phyloP scores from a whole-genome alignment of 768 basidiomycete species.

The Trametes cingulata region DNA sequence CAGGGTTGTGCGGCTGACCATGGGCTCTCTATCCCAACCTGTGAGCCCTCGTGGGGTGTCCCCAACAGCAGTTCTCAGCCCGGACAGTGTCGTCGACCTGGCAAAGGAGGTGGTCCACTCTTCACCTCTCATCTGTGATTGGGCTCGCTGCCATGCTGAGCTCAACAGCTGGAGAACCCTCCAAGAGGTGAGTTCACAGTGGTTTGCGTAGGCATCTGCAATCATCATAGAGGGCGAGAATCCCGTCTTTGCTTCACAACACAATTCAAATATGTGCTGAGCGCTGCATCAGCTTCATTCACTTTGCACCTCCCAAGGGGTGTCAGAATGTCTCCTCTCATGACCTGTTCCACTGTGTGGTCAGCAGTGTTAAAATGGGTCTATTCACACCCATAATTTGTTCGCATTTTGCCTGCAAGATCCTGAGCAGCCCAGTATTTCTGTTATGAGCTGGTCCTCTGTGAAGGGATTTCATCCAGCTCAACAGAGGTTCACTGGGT shows the following conservation, averaged over 20 bases:
- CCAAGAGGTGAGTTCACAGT: constrained; percentile 16
- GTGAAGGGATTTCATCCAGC: too few species aligned
- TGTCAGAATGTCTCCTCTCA: too few species aligned
- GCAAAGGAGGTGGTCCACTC: constrained; percentile 14
- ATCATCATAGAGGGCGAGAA: constrained; percentile 1
- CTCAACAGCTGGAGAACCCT: constrained; percentile 23
- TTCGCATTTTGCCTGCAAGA: too few species aligned
- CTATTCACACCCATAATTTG: too few species aligned
- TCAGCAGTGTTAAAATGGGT: too few species aligned
- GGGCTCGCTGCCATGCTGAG: constrained; percentile 15
- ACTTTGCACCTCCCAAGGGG: too few species aligned
- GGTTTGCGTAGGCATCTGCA: neutral
- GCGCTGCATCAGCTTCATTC: too few species aligned
- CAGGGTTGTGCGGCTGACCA: neutral
- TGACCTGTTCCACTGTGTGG: too few species aligned
- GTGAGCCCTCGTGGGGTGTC: neutral
- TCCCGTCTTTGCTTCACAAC: neutral
- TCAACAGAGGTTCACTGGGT: too few species aligned
- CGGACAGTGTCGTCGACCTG: constrained; percentile 2
- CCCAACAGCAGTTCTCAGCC: neutral
- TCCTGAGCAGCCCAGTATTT: too few species aligned
- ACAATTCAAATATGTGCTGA: neutral
- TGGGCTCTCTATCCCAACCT: neutral
- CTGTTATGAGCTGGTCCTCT: too few species aligned
- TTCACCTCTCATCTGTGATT: constrained; percentile 14